Evolutionary conservation across 208 protist genomes (phyloP).

Genomic region (Lotmaria passim): DNA sequence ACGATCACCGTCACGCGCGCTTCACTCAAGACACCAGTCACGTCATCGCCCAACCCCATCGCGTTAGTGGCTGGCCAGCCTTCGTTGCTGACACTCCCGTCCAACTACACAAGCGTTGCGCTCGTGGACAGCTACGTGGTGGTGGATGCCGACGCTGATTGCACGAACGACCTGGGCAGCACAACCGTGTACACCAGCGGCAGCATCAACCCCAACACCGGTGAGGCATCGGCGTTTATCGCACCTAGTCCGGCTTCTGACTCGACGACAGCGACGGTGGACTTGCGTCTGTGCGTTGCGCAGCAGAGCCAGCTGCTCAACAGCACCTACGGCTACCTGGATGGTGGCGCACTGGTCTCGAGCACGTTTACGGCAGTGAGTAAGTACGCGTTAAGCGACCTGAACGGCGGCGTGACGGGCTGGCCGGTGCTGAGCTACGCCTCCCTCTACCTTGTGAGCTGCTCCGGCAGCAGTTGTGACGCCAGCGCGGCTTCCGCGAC

Average conservation of each 20-base stretch:
- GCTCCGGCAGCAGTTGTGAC: constrained; percentile 24
- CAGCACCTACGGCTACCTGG: constrained; percentile 41
- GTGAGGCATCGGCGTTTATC: constrained; percentile 32
- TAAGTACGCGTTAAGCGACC: constrained; percentile 2
- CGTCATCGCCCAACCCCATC: not conserved
- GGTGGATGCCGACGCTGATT: not conserved
- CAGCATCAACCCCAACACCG: constrained; percentile 15
- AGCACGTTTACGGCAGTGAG: constrained; percentile 30
- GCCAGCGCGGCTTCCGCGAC: constrained; percentile 11
- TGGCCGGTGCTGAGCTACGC: constrained; percentile 37
- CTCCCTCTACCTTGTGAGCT: constrained; percentile 47
- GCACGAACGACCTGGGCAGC: constrained; percentile 8
- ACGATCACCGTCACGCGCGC: constrained; percentile 9
- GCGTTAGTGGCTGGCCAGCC: constrained; percentile 5
- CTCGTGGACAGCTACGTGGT: constrained; percentile 16
- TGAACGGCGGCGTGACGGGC: constrained; percentile 37
- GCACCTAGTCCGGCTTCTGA: constrained; percentile 12
- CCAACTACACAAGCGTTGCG: constrained; percentile 3
- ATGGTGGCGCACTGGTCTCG: constrained; percentile 36
- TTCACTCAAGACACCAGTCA: not conserved
- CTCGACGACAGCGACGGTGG: not conserved
- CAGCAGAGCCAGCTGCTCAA: constrained; percentile 14
- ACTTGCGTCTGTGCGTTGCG: constrained; percentile 37
- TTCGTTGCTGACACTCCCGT: not conserved
- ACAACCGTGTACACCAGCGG: not conserved